A percentile compares a stretch with the other conserved stretches of the same genome.
Conservation (phyloP, 164 flowering plant genomes). For the Warburgia ugandensis region DNA sequence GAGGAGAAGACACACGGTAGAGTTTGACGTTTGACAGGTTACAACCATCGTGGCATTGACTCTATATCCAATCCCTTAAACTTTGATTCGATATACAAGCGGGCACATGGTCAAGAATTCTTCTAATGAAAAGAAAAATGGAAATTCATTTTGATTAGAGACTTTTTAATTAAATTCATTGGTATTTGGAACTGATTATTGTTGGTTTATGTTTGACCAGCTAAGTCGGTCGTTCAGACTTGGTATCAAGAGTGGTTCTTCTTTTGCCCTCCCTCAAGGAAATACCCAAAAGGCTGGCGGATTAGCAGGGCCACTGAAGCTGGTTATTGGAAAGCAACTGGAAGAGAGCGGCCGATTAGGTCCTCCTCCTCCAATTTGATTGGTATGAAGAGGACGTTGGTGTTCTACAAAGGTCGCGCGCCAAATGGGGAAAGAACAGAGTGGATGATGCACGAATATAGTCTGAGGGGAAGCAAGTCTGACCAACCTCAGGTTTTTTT, state of each 20-base stretch:
- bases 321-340: constrained; percentile 16
- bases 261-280: constrained; percentile 7
- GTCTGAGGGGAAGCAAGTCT: constrained; percentile 1
- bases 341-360: constrained; percentile 7
- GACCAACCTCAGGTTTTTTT: too few species aligned
- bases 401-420: constrained; percentile 14
- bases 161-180: too few species aligned
- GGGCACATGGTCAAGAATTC: too few species aligned
- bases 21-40: too few species aligned
- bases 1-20: too few species aligned
- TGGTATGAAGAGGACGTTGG: constrained; percentile 10
- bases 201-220: constrained; percentile 1
- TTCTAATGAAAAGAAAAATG: too few species aligned
- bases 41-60: too few species aligned
- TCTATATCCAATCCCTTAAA: too few species aligned
- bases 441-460: constrained; percentile 15
- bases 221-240: constrained; percentile 6
- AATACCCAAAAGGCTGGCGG: constrained; percentile 8
- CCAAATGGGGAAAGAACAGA: constrained; percentile 10
- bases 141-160: too few species aligned
- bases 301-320: constrained; percentile 7
- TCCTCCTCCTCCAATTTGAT: constrained; percentile 4
- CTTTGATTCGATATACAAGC: too few species aligned
- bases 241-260: constrained; percentile 8
- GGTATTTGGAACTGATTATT: not conserved